These are phyloP conservation scores for Mimosa bimucronata DNA, from an alignment of 306 rosid species.

Conservation along the genomic window DNA sequence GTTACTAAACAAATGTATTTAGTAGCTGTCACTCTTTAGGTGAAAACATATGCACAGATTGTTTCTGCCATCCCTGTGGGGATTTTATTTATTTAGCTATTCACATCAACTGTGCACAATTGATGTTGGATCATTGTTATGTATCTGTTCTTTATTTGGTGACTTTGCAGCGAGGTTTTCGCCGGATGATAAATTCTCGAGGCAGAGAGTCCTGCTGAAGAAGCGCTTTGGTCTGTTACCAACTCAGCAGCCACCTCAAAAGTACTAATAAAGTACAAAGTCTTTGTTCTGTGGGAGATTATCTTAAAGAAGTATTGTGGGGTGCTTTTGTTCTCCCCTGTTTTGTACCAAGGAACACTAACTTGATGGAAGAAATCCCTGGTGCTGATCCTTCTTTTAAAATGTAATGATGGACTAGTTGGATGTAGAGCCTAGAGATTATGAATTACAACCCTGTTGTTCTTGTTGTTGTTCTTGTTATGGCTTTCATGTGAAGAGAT, in stretches of 20 bases:
- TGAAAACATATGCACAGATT: not conserved
- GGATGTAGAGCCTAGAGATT: not conserved
- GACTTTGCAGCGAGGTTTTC: constrained; percentile 39
- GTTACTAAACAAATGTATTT: not conserved
- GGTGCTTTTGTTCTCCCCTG: constrained; percentile 3
- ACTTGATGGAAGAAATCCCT: not conserved
- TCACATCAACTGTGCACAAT: not conserved
- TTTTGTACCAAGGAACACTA: not conserved
- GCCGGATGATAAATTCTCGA: constrained; percentile 41
- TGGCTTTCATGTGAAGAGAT: not conserved
- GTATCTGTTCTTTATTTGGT: constrained; percentile 8
- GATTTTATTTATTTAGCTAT: not conserved
- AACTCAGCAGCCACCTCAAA: constrained; percentile 33
- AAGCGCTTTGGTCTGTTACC: constrained; percentile 41
- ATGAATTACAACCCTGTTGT: not conserved
- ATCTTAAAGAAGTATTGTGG: not conserved
- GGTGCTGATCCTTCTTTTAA: not conserved
- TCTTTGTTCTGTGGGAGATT: not conserved
- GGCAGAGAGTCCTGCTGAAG: constrained; percentile 39
- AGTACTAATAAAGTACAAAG: not conserved
- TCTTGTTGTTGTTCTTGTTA: not conserved
- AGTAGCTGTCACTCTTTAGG: not conserved
- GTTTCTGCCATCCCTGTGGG: not conserved
- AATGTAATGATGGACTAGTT: constrained; percentile 4
- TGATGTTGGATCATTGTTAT: not conserved